Base-by-base conservation (phyloP, 2,329 filamentous ascomycete genomes). In the Paraconiothyrium sp. region DNA sequence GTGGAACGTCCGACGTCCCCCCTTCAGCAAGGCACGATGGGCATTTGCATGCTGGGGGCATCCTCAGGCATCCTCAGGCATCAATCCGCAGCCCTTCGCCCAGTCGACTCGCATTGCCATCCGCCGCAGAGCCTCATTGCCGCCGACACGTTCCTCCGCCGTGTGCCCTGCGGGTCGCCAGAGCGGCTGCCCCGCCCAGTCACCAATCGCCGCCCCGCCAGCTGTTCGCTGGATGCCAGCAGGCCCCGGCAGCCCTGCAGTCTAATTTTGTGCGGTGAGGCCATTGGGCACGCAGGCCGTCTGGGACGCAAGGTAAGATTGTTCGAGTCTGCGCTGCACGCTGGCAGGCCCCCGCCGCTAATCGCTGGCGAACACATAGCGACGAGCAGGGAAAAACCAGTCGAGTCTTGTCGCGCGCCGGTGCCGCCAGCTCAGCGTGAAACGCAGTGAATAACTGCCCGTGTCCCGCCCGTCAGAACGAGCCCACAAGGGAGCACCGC, bases 401-500 rank as follows among this genome's bases (percentile, higher is more conserved):
- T 74, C 74, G 71, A 75, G 59, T 14, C 41, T 70, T 71, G 72
- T 72, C 71, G 73, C 72, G 73, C 72, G 73, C 72, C 69, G 69
- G 68, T 65, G 66, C 72, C 71, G 74, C 68, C 75, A 76, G 67
- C 72, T 73, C 74, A 75, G 60, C 71, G 68, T 73, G 67, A 71
- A 70, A 75, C 72, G 70, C 68, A 73, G 63, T 76, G 70, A 69
- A 76, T 77, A 78, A 76, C 72, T 77, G 70, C 70, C 73, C 67
- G 72, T 65, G 48, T 67, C 70, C 66, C 72, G 68, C 70, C 66
- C 63, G 51, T 72, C 67, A 37, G 30, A 46, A 20, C 70, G 67
- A 66, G 61, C 49, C 64, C 52, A 52, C 64, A 68, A 75, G 72
- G 75, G 75, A 74, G 70, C 73, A 75, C 69, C 68, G 67, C 73